Percentiles rank a stretch among this genome's conserved stretches.
These are phyloP conservation scores for Camellia granthamiana DNA, from an alignment of 148 eudicot species.

Conservation along the genomic window DNA sequence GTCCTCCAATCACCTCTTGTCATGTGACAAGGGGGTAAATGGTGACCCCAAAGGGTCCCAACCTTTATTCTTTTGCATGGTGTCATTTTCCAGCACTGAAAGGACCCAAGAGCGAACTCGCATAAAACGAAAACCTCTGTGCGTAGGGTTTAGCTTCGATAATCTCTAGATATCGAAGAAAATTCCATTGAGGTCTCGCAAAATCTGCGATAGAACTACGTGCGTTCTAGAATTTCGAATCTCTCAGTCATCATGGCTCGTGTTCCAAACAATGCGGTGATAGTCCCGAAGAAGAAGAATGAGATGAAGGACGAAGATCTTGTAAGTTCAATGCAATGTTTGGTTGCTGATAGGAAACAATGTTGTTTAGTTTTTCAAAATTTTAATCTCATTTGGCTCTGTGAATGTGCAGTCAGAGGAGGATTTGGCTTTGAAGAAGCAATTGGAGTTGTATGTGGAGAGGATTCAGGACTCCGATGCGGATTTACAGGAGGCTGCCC, in stretches of 20 bases:
- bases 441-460: conserved; percentile 76
- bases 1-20: no score
- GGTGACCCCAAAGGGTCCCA: no score
- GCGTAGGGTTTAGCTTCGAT: not conserved
- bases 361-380: not conserved
- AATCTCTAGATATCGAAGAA: no score
- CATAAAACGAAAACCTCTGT: not conserved
- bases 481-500: conserved; percentile 66
- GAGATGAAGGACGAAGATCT: conserved; percentile 21
- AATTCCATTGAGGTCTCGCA: not conserved
- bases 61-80: no score
- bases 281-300: conserved; percentile 25
- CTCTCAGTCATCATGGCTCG: conserved; percentile 1
- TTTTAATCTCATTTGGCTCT: not conserved
- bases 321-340: conserved; percentile 6
- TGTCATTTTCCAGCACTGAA: no score
- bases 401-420: conserved; percentile 65
- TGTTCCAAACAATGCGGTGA: conserved; percentile 21
- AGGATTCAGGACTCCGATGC: conserved; percentile 74
- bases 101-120: not conserved
- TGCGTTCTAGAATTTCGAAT: conserved; percentile 4
- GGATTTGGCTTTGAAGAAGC: conserved; percentile 89
- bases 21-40: no score
- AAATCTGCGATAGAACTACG: not conserved
- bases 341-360: not conserved